Conservation (phyloP, 805 yeast species). For the Saccharomycopsis oosterbeekiorum region DNA sequence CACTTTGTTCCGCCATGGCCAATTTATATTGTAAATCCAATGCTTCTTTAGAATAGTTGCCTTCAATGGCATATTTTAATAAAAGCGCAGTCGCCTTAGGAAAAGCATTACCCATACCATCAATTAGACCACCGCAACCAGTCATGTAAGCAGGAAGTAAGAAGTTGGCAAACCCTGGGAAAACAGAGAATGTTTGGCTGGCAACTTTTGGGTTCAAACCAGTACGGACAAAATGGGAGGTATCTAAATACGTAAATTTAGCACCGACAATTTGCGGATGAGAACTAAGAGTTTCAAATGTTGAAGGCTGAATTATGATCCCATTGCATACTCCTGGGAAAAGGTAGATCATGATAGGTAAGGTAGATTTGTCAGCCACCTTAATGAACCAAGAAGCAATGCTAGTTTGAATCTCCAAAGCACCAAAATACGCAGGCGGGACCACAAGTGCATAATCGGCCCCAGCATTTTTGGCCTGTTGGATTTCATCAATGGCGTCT, state of each 20-base stretch:
- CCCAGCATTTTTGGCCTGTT: slow-evolving; percentile 25
- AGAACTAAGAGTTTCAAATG: slow-evolving; percentile 22
- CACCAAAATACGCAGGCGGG: slow-evolving; percentile 29
- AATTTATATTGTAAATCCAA: slow-evolving; percentile 33
- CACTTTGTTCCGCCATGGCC: slow-evolving; percentile 30
- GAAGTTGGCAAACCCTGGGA: slow-evolving; percentile 46
- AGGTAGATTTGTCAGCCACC: slow-evolving; percentile 27
- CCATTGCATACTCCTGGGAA: slow-evolving; percentile 32
- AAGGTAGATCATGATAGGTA: slow-evolving; percentile 30
- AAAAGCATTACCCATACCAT: slow-evolving; percentile 42
- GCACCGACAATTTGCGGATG: slow-evolving; percentile 32
- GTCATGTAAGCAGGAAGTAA: slow-evolving; percentile 37
- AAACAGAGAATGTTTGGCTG: slow-evolving; percentile 32
- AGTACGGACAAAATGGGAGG: slow-evolving; percentile 36
- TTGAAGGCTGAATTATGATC: slow-evolving; percentile 23
- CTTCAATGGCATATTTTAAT: slow-evolving; percentile 27
- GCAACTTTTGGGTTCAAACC: slow-evolving; percentile 35
- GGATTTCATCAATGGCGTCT: slow-evolving; percentile 25
- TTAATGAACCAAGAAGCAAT: slow-evolving; percentile 25
- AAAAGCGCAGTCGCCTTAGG: slow-evolving; percentile 38
- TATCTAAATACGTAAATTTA: slow-evolving; percentile 40
- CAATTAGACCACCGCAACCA: slow-evolving; percentile 40
- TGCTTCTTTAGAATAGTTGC: slow-evolving; percentile 33
- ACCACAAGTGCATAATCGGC: slow-evolving; percentile 29
- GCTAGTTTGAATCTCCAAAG: slow-evolving; percentile 27